Conservation (phyloP, 2,329 filamentous ascomycete species). For the Tolypocladium endophyticum region DNA sequence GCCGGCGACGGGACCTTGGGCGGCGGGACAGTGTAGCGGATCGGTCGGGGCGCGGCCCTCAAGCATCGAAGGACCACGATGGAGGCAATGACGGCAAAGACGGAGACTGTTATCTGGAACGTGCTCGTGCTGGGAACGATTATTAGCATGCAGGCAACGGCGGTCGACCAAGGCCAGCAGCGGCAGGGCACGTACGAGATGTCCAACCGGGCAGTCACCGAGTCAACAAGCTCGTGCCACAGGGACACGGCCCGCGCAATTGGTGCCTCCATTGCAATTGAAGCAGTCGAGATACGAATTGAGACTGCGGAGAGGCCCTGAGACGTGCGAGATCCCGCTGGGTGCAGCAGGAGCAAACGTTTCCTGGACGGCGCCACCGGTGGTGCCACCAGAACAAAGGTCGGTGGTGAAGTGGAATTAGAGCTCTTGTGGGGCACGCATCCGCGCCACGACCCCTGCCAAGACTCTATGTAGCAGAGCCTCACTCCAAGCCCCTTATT, state of each 20-base stretch:
- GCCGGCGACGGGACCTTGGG: slow-evolving; percentile 51
- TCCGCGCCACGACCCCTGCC: not conserved
- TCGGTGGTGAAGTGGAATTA: not conserved
- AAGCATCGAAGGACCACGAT: slow-evolving; percentile 17
- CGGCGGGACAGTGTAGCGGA: slow-evolving; percentile 49
- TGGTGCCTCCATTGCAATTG: not conserved
- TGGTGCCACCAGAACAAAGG: not conserved
- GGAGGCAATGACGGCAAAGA: slow-evolving; percentile 17
- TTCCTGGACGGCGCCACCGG: not conserved
- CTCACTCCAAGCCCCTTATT: not conserved
- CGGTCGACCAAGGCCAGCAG: not conserved
- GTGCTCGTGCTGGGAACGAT: not conserved
- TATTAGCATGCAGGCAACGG: not conserved
- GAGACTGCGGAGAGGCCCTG: not conserved
- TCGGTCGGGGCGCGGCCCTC: slow-evolving; percentile 25
- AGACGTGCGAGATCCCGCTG: not conserved
- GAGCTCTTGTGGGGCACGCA: slow-evolving; percentile 1
- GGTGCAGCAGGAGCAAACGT: not conserved
- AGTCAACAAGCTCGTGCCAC: slow-evolving; percentile 3
- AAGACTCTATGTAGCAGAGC: not conserved
- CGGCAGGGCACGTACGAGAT: slow-evolving; percentile 4
- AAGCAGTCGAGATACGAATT: not conserved
- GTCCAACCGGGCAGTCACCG: slow-evolving; percentile 1
- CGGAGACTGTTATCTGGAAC: slow-evolving; percentile 13
- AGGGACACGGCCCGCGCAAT: slow-evolving; percentile 1